Evolutionary conservation across 164 flowering plant genomes (phyloP).

Genomic region (Annona squamosa): DNA sequence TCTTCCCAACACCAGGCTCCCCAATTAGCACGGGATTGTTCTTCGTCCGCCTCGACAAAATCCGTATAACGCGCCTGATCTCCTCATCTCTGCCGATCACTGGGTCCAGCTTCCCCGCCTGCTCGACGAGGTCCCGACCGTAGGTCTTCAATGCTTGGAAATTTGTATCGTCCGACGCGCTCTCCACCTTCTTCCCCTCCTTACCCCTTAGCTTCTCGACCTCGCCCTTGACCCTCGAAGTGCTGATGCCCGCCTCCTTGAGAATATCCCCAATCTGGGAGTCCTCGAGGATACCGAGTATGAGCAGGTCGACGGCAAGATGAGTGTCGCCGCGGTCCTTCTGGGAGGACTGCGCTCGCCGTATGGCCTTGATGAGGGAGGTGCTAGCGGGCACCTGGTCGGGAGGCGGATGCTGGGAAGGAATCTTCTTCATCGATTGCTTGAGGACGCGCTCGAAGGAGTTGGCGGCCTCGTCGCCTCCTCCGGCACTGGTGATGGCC

Average conservation of each 20-base stretch:
- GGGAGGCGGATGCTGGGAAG: conserved; percentile 68
- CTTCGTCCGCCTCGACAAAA: conserved; percentile 71
- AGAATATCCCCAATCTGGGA: conserved; percentile 64
- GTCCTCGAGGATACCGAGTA: conserved; percentile 79
- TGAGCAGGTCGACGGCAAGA: conserved; percentile 65
- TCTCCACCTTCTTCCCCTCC: conserved; percentile 78
- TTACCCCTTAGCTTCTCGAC: conserved; percentile 80
- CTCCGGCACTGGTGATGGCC: conserved; percentile 50
- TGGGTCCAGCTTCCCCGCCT: conserved; percentile 82
- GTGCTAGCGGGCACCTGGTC: conserved; percentile 68
- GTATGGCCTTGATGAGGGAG: conserved; percentile 48
- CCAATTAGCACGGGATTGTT: conserved; percentile 87
- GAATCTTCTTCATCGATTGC: conserved; percentile 54
- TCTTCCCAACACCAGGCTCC: conserved; percentile 88
- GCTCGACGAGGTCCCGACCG: conserved; percentile 79
- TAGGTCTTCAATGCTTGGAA: conserved; percentile 83
- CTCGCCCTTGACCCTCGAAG: conserved; percentile 54
- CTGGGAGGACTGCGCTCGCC: conserved; percentile 67
- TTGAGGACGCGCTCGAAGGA: conserved; percentile 60
- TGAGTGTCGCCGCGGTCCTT: conserved; percentile 63
- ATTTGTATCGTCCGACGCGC: conserved; percentile 72
- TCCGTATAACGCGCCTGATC: conserved; percentile 65
- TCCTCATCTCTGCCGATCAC: conserved; percentile 90
- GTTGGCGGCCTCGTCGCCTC: conserved; percentile 46
- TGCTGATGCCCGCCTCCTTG: conserved; percentile 64